These are phyloP conservation scores for Morella rubra DNA, from an alignment of 306 rosid species.

Conservation along the genomic window DNA sequence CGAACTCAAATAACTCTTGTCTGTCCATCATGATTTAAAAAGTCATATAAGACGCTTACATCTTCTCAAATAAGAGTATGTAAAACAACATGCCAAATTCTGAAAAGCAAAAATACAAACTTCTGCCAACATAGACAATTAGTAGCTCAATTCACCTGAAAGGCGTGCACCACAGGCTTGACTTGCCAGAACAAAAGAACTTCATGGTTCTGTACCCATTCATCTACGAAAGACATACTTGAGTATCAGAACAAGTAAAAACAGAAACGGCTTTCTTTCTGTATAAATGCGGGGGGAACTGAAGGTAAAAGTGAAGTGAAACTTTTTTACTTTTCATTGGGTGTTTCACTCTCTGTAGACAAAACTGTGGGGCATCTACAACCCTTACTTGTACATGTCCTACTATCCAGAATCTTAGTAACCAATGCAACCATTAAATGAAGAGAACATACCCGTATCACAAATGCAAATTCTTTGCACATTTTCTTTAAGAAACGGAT, in stretches of 20 bases:
- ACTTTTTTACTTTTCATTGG: background rate
- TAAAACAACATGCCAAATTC: slow-evolving; percentile 1
- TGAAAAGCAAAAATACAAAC: slow-evolving; percentile 5
- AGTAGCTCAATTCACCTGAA: slow-evolving; percentile 64
- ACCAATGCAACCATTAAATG: background rate
- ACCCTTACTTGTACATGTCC: background rate
- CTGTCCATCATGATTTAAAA: slow-evolving; percentile 2
- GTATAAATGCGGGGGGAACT: background rate
- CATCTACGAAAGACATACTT: slow-evolving; percentile 47
- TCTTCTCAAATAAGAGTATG: slow-evolving; percentile 9
- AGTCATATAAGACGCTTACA: slow-evolving; percentile 2
- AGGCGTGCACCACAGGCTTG: slow-evolving; percentile 86
- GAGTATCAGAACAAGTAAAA: slow-evolving; percentile 27
- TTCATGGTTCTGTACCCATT: slow-evolving; percentile 62
- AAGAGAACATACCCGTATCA: slow-evolving; percentile 58
- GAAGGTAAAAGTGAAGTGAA: no score
- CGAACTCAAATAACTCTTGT: slow-evolving; percentile 1
- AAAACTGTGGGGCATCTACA: background rate
- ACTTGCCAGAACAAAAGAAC: slow-evolving; percentile 98
- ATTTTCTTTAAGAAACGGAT: slow-evolving; percentile 65
- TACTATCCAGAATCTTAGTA: slow-evolving; percentile 1
- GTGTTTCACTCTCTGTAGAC: background rate
- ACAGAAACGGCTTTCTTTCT: background rate
- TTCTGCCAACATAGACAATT: background rate
- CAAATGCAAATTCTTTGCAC: slow-evolving; percentile 76